Percentiles rank a stretch among this genome's conserved stretches.
Conservation (phyloP, 148 eudicot species). For the Rhododendron simsii region DNA sequence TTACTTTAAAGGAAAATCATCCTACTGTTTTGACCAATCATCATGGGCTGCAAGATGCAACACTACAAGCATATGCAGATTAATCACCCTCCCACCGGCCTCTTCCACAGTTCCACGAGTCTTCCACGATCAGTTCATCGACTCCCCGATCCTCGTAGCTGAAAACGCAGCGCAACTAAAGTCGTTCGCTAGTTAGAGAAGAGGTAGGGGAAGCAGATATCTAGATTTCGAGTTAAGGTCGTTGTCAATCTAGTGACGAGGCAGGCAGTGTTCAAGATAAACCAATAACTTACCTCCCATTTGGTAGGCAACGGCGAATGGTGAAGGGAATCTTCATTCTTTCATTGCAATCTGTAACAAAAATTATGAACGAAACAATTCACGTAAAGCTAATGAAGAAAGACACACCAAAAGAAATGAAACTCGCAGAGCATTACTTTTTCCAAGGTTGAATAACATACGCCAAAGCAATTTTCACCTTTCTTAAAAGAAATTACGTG, state of each 20-base stretch:
- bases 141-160: conserved; percentile 99
- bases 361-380: background rate
- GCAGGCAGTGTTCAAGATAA: background rate
- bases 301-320: conserved; percentile 89
- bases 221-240: background rate
- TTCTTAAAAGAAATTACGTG: background rate
- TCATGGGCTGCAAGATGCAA: too few species aligned
- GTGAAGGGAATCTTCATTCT: conserved; percentile 94
- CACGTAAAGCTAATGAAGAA: background rate
- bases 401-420: background rate
- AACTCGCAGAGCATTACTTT: background rate
- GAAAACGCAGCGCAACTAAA: background rate
- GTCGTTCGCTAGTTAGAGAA: background rate
- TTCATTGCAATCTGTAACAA: conserved; percentile 86
- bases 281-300: conserved; percentile 58
- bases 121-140: conserved; percentile 91
- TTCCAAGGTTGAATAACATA: background rate
- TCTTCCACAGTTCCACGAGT: conserved; percentile 58
- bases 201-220: background rate
- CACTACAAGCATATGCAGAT: background rate
- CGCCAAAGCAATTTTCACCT: background rate
- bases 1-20: background rate
- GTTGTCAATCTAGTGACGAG: background rate
- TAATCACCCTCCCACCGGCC: conserved; percentile 85
- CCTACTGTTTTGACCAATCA: too few species aligned